Conservation (phyloP, 257 asterid genomes). For the Phtheirospermum japonicum region DNA sequence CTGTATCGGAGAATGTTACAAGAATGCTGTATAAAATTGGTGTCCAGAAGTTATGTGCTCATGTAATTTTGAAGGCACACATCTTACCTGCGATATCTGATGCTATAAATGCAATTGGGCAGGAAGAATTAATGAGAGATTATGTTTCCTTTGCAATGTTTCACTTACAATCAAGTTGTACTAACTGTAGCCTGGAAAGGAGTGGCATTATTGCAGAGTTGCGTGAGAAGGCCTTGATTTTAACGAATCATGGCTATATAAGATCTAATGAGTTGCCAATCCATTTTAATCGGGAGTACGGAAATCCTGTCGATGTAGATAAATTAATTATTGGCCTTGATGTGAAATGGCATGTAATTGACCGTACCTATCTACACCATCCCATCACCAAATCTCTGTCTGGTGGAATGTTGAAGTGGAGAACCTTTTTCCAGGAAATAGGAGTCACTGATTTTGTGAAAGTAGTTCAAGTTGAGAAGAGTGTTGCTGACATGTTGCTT, state of each 20-base stretch:
- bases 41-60: conserved; percentile 65
- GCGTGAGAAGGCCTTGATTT: conserved; percentile 42
- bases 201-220: conserved; percentile 44
- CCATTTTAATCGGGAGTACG: conserved; percentile 67
- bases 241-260: conserved; percentile 61
- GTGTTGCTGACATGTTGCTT: conserved; percentile 40
- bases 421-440: conserved; percentile 67
- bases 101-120: conserved; percentile 31
- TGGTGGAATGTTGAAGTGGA: conserved; percentile 75
- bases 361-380: conserved; percentile 56
- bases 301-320: conserved; percentile 57
- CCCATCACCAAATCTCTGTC: conserved; percentile 60
- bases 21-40: conserved; percentile 64
- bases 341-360: conserved; percentile 72
- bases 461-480: conserved; percentile 57
- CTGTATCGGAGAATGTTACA: conserved; percentile 43
- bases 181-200: conserved; percentile 47
- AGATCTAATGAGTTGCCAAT: conserved; percentile 59
- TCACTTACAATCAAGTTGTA: conserved; percentile 62
- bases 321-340: conserved; percentile 52
- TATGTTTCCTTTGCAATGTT: conserved; percentile 65
- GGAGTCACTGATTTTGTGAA: conserved; percentile 85
- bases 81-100: conserved; percentile 53
- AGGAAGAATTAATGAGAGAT: conserved; percentile 50
- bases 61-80: conserved; percentile 62